These are phyloP conservation scores for Garcia nutans DNA, from an alignment of 345 rosid species.

Conservation along the genomic window DNA sequence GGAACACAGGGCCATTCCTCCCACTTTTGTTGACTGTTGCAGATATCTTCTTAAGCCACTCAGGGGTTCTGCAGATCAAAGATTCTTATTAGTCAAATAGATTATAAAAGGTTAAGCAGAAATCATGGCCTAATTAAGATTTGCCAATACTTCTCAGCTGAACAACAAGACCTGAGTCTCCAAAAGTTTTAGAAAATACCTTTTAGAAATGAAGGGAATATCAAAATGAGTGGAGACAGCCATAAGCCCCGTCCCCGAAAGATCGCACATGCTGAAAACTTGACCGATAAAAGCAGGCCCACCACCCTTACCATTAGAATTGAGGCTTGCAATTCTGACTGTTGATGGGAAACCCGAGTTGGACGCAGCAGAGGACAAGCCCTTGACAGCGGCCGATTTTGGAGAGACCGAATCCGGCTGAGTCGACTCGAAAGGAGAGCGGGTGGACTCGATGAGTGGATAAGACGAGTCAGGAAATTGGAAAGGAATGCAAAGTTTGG, in stretches of 20 bases:
- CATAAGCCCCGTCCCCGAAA: conserved; percentile 93
- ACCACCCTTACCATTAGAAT: conserved; percentile 59
- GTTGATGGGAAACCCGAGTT: conserved; percentile 69
- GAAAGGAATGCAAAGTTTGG: conserved; percentile 52
- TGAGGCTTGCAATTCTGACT: conserved; percentile 67
- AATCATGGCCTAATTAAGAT: too few species aligned
- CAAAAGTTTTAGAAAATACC: conserved; percentile 33
- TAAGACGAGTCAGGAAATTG: conserved; percentile 39
- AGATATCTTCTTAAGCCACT: conserved; percentile 91
- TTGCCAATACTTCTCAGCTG: too few species aligned
- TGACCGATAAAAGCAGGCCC: conserved; percentile 98
- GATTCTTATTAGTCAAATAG: conserved; percentile 9
- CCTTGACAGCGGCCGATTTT: conserved; percentile 45
- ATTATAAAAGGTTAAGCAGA: background rate
- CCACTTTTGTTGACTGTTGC: conserved; percentile 72
- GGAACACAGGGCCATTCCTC: conserved; percentile 87
- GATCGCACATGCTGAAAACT: conserved; percentile 98
- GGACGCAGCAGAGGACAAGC: conserved; percentile 46
- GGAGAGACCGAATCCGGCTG: conserved; percentile 46
- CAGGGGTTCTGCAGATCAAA: conserved; percentile 58
- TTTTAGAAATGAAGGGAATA: conserved; percentile 78
- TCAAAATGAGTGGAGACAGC: conserved; percentile 93
- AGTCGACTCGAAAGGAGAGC: conserved; percentile 33
- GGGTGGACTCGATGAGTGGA: conserved; percentile 13
- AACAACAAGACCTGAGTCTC: too few species aligned